Conservation (phyloP, 2,329 filamentous ascomycete genomes). For the Colletotrichum sp. region DNA sequence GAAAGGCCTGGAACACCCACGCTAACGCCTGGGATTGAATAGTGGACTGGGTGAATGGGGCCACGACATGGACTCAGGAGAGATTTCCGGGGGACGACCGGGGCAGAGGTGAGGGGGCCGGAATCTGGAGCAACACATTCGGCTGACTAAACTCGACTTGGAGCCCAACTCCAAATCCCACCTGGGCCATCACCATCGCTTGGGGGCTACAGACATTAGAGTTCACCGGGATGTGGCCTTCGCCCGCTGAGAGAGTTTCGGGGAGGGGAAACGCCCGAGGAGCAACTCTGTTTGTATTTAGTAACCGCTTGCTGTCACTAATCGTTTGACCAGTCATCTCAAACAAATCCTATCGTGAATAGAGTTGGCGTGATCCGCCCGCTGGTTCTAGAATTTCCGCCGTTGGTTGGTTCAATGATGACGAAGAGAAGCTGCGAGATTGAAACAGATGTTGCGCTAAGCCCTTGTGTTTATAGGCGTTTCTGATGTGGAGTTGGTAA, state of each 20-base stretch:
- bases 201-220: not conserved
- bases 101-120: not conserved
- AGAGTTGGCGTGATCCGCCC: not conserved
- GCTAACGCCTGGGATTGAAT: not conserved
- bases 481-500: not conserved
- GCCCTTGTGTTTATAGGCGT: not conserved
- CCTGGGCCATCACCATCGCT: not conserved
- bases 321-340: not conserved
- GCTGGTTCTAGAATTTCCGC: not conserved
- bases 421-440: not conserved
- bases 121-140: not conserved
- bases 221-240: not conserved
- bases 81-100: not conserved
- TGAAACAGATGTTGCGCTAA: not conserved
- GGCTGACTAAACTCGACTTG: constrained; percentile 6
- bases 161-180: not conserved
- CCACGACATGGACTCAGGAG: not conserved
- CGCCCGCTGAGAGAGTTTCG: not conserved
- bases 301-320: not conserved
- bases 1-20: not conserved
- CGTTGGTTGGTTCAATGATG: not conserved
- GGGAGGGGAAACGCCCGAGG: not conserved
- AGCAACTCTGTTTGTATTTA: not conserved
- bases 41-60: not conserved
- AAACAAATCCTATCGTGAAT: not conserved